Conservation (phyloP, 1,284 basidiomycete species). For the Ustilago lituana region DNA sequence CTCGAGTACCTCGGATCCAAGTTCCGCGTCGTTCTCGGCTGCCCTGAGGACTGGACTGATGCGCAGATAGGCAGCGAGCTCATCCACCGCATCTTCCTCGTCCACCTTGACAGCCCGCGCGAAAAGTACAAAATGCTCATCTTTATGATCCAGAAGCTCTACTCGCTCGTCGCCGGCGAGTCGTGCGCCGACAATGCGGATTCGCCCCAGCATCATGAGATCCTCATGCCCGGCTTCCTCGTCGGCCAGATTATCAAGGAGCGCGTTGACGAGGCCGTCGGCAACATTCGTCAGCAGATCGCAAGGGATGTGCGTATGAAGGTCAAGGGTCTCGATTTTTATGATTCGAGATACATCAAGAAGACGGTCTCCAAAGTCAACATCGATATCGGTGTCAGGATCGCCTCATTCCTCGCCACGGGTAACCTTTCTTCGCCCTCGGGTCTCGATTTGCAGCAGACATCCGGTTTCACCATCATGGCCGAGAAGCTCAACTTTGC, state of each 20-base stretch:
- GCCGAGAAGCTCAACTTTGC: slow-evolving; percentile 99
- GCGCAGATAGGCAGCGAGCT: slow-evolving; percentile 83
- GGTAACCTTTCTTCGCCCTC: slow-evolving; percentile 94
- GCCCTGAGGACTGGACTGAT: slow-evolving; percentile 94
- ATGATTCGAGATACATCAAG: slow-evolving; percentile 83
- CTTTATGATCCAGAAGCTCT: slow-evolving; percentile 98
- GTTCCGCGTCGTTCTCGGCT: slow-evolving; percentile 89
- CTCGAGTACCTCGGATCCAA: slow-evolving; percentile 97
- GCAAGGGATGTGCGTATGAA: slow-evolving; percentile 80
- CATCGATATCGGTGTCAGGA: slow-evolving; percentile 88
- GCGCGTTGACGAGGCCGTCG: slow-evolving; percentile 88
- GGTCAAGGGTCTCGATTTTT: slow-evolving; percentile 79
- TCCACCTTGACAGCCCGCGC: slow-evolving; percentile 86
- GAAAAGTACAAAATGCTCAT: slow-evolving; percentile 97
- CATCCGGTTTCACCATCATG: slow-evolving; percentile 96
- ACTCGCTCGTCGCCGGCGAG: slow-evolving; percentile 87
- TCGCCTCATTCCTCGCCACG: slow-evolving; percentile 95
- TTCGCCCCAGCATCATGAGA: slow-evolving; percentile 98
- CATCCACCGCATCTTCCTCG: slow-evolving; percentile 85
- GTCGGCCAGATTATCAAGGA: slow-evolving; percentile 99
- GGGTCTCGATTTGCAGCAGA: slow-evolving; percentile 95
- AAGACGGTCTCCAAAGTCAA: slow-evolving; percentile 82
- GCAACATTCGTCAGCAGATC: slow-evolving; percentile 79
- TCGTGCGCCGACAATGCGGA: slow-evolving; percentile 97
- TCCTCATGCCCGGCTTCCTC: slow-evolving; percentile 89